Evolutionary conservation across 345 rosid species (phyloP).

Genomic region (Moringa oleifera): DNA sequence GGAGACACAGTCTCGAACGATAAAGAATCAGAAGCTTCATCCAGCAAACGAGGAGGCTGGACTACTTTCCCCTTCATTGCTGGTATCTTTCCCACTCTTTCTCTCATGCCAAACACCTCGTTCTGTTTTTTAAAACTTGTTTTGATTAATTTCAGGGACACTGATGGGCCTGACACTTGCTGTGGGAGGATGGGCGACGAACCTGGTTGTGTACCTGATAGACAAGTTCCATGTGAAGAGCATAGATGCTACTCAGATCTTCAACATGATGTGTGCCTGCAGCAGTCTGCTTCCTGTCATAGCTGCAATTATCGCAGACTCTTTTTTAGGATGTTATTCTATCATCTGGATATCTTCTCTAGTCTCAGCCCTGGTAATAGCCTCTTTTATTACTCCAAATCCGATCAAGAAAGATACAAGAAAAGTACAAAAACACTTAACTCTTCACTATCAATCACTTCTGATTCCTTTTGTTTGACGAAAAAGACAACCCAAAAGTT

Average conservation of each 20-base stretch:
- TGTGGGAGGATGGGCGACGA: slow-evolving; percentile 37
- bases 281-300: slow-evolving; percentile 28
- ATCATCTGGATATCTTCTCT: slow-evolving; percentile 28
- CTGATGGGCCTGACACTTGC: slow-evolving; percentile 31
- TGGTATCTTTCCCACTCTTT: slow-evolving; percentile 23
- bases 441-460: no score
- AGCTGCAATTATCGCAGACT: slow-evolving; percentile 44
- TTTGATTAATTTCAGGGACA: slow-evolving; percentile 38
- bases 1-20: neutral
- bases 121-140: no score
- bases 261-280: slow-evolving; percentile 28
- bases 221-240: slow-evolving; percentile 34
- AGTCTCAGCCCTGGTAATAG: slow-evolving; percentile 33
- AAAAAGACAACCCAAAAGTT: no score
- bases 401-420: no score
- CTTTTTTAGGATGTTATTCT: slow-evolving; percentile 29
- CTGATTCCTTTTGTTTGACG: no score
- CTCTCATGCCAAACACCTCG: no score
- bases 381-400: no score
- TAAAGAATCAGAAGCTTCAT: slow-evolving; percentile 10
- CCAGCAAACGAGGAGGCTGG: slow-evolving; percentile 37
- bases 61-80: slow-evolving; percentile 44
- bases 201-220: slow-evolving; percentile 32
- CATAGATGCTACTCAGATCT: slow-evolving; percentile 39
- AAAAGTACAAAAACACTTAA: no score